A percentile compares a stretch with the other conserved stretches of the same genome.
phyloP scores from a whole-genome alignment of 106 monocot species.

The Platanthera guangdongensis region DNA sequence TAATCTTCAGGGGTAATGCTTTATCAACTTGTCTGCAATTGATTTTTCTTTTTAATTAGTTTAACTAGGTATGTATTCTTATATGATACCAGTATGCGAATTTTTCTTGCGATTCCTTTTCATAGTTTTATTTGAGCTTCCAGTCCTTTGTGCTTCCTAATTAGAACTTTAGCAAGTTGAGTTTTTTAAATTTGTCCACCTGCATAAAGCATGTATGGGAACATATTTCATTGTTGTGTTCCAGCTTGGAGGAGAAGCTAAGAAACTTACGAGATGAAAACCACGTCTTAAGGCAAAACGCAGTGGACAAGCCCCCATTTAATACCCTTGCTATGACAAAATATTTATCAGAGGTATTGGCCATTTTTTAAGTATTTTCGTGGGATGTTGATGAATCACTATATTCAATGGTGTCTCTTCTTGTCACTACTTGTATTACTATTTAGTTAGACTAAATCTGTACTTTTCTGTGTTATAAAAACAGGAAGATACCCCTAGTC shows the following conservation, averaged over 20 bases:
- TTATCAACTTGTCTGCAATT: background rate
- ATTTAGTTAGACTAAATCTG: background rate
- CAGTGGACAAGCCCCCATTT: slow-evolving; percentile 41
- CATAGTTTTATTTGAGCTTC: background rate
- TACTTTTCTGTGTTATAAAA: slow-evolving; percentile 6
- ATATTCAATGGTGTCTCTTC: background rate
- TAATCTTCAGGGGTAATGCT: slow-evolving; percentile 53
- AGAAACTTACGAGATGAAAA: slow-evolving; percentile 73
- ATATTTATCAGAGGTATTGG: slow-evolving; percentile 49
- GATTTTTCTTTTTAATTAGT: background rate
- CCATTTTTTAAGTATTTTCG: background rate
- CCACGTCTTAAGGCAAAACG: slow-evolving; percentile 69
- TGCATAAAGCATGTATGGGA: background rate
- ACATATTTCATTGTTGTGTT: background rate
- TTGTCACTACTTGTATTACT: background rate
- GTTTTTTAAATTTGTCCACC: background rate
- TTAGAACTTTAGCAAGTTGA: background rate
- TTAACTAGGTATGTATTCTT: background rate
- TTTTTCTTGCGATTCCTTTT: background rate
- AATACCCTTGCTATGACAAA: slow-evolving; percentile 33
- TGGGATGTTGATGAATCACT: background rate
- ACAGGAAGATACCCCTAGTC: slow-evolving; percentile 45
- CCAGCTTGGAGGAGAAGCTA: slow-evolving; percentile 79
- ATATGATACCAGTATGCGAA: background rate
- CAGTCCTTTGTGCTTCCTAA: background rate